Conservation (phyloP, 768 basidiomycete genomes). For the Lentinula sp. region DNA sequence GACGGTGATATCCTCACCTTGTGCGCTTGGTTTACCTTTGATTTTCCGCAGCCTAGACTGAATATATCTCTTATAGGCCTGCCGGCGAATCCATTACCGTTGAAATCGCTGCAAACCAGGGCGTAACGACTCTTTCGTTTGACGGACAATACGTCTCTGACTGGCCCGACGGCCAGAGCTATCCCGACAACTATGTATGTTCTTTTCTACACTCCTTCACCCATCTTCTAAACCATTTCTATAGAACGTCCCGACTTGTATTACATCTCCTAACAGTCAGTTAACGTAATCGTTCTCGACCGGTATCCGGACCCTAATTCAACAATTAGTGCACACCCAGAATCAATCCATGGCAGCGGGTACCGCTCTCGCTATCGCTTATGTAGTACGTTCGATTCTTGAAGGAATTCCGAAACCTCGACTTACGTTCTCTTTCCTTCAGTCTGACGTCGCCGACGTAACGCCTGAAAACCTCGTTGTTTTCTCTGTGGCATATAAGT, state of each 20-base stretch:
- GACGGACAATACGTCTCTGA: constrained; percentile 27
- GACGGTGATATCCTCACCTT: constrained; percentile 9
- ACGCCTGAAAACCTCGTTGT: constrained; percentile 44
- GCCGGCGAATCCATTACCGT: constrained; percentile 42
- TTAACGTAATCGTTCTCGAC: not conserved
- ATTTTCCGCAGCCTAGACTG: not conserved
- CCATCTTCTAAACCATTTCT: not conserved
- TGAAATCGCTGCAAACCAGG: constrained; percentile 45
- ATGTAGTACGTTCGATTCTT: constrained; percentile 25
- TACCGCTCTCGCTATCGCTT: constrained; percentile 51
- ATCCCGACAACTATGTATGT: constrained; percentile 42
- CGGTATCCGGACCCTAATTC: not conserved
- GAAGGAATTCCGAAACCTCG: not conserved
- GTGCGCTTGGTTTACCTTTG: not conserved
- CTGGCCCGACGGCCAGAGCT: constrained; percentile 39
- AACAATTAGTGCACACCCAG: constrained; percentile 41
- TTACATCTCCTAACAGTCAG: constrained; percentile 43
- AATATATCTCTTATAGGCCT: constrained; percentile 23
- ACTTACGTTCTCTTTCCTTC: not conserved
- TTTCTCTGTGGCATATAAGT: constrained; percentile 47
- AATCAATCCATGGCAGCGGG: constrained; percentile 47
- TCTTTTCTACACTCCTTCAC: not conserved
- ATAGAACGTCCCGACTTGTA: constrained; percentile 35
- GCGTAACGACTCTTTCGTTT: constrained; percentile 38
- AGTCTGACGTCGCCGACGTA: constrained; percentile 43